Percentiles rank a stretch among this genome's conserved stretches.
Conservation (phyloP, 148 eudicot genomes). For the Suaeda aralocaspica region DNA sequence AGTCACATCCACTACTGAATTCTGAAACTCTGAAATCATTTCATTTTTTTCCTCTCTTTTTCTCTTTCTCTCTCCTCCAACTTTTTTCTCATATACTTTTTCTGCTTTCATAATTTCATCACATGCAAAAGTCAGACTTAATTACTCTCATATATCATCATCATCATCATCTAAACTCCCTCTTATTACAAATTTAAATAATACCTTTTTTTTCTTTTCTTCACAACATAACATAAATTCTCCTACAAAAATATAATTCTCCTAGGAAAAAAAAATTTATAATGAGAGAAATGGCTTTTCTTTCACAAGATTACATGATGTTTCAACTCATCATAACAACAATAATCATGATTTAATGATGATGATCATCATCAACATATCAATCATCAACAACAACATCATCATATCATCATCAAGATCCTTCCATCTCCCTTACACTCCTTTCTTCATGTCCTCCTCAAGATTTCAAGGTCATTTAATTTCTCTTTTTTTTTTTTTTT, state of each 20-base stretch:
- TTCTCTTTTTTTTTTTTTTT: neutral
- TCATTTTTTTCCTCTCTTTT: no score
- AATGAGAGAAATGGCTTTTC: conserved; percentile 37
- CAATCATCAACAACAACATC: no score
- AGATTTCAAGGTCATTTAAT: conserved; percentile 39
- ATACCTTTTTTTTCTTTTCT: no score
- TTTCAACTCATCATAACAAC: conserved; percentile 20
- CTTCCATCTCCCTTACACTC: conserved; percentile 29
- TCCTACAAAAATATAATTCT: no score
- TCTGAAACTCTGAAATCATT: neutral
- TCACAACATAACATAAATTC: neutral
- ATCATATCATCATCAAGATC: conserved; percentile 30
- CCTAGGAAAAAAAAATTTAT: no score
- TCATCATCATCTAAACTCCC: no score
- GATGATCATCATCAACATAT: conserved; percentile 25
- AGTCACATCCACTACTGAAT: conserved; percentile 18
- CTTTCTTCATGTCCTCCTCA: conserved; percentile 38
- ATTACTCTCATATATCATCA: conserved; percentile 1
- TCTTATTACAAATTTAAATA: no score
- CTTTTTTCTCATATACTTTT: no score
- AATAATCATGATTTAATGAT: conserved; percentile 19
- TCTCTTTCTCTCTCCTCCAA: no score
- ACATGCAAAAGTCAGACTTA: conserved; percentile 40
- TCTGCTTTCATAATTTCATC: no score
- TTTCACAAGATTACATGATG: conserved; percentile 31